Evolutionary conservation across 306 rosid genomes (phyloP), one percentile per base, ranked within the genome.

Genomic region (Rosa chinensis): DNA sequence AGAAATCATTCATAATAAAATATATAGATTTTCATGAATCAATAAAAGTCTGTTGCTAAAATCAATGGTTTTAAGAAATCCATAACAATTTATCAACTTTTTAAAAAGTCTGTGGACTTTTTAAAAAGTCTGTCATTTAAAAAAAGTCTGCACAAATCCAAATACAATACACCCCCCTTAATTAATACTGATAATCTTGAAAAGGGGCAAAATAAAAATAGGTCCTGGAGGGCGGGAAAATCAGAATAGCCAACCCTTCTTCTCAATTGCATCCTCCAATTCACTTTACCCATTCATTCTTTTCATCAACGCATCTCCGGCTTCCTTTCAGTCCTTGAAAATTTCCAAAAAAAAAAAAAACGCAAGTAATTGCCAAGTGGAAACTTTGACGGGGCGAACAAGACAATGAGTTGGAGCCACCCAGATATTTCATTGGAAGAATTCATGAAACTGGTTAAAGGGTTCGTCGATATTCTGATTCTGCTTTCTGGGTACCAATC

Each of bases 401-500:
- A 23, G 70, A 75, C 81, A 4, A 85, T 82, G 88, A 83, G 79
- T 6, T 85, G 86, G 86, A 66, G 40, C 39, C 61, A 85, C 81
- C 88, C 81, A 3, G 79, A 76, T 5, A 66, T 79, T 21, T 63
- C 81, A 2, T 50, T 82, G 67, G 82, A 79, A 3, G 77, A 82
- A 61, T 28, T 85, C 23, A 73, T 79, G 79, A 66, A 74, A 62
- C 76, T 85, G 79, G 72, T 83, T 6, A 79, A 79, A 76, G 88
- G 86, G 82, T 82, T 82, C 47, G 84, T 85, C 35, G 88, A 85
- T 82, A 79, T 85, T 66, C 86, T 85, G 39, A 76, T 79, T 79
- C 50, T 82, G 64, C 70, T 85, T 64, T 79, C 88, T 85, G 88
- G 88, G 86, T 82, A 78, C 48, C 88, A 79, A 58, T 85, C 84